These are phyloP conservation scores for Fusarium pseudoanthophilum DNA, from an alignment of 2,329 filamentous ascomycete species.

Conservation along the genomic window DNA sequence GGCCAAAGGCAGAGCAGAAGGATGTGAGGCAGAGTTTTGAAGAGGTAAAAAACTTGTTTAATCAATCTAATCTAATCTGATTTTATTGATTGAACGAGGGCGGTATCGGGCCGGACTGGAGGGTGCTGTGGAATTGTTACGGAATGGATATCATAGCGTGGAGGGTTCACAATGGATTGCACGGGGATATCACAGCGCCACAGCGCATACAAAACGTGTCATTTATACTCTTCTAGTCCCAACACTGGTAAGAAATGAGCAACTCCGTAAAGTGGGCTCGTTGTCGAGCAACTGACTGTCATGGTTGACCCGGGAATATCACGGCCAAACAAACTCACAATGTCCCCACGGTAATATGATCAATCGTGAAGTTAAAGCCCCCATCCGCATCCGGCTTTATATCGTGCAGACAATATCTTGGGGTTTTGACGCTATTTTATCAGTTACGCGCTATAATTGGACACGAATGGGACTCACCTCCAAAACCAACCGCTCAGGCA, in stretches of 20 bases:
- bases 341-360: not conserved
- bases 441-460: not conserved
- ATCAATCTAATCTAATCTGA: conserved; percentile 41
- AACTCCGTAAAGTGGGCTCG: not conserved
- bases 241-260: not conserved
- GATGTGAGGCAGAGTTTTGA: not conserved
- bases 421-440: not conserved
- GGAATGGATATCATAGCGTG: not conserved
- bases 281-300: not conserved
- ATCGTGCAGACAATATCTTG: not conserved
- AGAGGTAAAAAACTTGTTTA: not conserved
- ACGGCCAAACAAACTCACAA: not conserved
- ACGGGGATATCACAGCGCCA: not conserved
- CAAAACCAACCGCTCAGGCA: not conserved
- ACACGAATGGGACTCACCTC: not conserved
- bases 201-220: not conserved
- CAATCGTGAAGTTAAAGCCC: not conserved
- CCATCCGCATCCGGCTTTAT: not conserved
- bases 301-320: not conserved
- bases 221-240: not conserved
- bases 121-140: not conserved
- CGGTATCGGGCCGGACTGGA: not conserved
- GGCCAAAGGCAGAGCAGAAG: not conserved
- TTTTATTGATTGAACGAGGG: not conserved
- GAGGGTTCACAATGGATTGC: not conserved